A percentile compares a stretch with the other conserved stretches of the same genome.
Conservation (phyloP, 2,329 filamentous ascomycete species). For the Colletotrichum brevisporum region DNA sequence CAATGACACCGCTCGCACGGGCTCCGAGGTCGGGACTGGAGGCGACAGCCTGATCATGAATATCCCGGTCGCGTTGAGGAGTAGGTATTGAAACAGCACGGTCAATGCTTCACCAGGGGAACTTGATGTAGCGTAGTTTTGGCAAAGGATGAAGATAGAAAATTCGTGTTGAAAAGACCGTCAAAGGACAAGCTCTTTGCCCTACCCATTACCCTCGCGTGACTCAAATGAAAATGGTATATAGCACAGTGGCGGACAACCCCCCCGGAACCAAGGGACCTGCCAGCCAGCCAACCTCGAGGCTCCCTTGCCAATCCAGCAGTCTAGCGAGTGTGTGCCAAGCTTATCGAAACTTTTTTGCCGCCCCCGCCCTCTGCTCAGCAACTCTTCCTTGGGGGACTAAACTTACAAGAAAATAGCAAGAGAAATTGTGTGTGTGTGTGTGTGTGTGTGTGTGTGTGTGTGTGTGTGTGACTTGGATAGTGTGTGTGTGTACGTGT, state of each 20-base stretch:
- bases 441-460: neutral
- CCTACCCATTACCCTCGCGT: neutral
- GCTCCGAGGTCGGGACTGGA: neutral
- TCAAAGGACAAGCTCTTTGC: neutral
- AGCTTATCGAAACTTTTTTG: slow-evolving; percentile 15
- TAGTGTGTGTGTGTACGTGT: neutral
- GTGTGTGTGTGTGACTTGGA: neutral
- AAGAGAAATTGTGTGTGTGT: neutral
- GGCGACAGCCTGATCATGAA: slow-evolving; percentile 38
- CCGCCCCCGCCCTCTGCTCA: too few species aligned
- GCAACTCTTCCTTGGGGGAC: slow-evolving; percentile 1
- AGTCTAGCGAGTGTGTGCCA: slow-evolving; percentile 30
- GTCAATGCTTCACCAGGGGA: too few species aligned
- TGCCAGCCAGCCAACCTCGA: neutral
- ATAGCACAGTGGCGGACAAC: slow-evolving; percentile 34
- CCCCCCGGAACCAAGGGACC: slow-evolving; percentile 1
- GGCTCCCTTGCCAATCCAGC: neutral
- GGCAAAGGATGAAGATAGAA: neutral
- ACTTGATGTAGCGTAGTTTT: too few species aligned
- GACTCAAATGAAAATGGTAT: slow-evolving; percentile 34
- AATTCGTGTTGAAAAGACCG: neutral
- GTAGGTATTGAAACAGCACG: neutral
- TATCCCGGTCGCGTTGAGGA: slow-evolving; percentile 23
- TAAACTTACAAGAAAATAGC: slow-evolving; percentile 25
- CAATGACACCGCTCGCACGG: neutral